Evolutionary conservation across 2,329 filamentous ascomycete genomes (phyloP).

Genomic region (Domatiomyces catenatus): DNA sequence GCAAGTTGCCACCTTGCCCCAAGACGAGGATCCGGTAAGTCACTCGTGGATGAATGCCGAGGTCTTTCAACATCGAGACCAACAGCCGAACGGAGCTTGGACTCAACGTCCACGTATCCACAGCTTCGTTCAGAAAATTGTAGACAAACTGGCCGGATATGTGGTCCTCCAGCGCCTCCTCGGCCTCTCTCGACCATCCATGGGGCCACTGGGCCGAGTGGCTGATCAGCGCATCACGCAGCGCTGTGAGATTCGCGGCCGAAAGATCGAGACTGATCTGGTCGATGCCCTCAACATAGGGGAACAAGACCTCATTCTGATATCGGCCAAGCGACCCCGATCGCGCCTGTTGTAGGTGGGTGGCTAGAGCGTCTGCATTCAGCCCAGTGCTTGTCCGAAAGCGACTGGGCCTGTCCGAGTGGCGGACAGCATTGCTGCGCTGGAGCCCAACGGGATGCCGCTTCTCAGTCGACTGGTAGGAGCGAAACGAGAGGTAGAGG

Average conservation of each 20-base stretch:
- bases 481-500: constrained; percentile 7
- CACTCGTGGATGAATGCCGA: constrained; percentile 1
- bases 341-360: not conserved
- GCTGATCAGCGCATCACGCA: not conserved
- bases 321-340: constrained; percentile 7
- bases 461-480: constrained; percentile 2
- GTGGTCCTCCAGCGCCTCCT: not conserved
- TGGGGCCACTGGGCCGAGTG: not conserved
- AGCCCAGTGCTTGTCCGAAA: constrained; percentile 9
- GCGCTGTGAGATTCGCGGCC: not conserved
- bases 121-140: not conserved
- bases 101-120: not conserved
- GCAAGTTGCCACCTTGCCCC: not conserved
- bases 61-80: constrained; percentile 5
- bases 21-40: constrained; percentile 4
- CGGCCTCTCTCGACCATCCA: not conserved
- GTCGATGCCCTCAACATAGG: constrained; percentile 4
- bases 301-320: constrained; percentile 8
- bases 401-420: constrained; percentile 6
- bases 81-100: constrained; percentile 5
- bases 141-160: not conserved
- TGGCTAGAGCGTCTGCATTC: not conserved
- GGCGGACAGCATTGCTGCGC: constrained; percentile 17
- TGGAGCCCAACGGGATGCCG: constrained; percentile 7
- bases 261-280: not conserved